Conservation (phyloP, 208 protist genomes). For the Leptomonas pyrrhocoris region DNA sequence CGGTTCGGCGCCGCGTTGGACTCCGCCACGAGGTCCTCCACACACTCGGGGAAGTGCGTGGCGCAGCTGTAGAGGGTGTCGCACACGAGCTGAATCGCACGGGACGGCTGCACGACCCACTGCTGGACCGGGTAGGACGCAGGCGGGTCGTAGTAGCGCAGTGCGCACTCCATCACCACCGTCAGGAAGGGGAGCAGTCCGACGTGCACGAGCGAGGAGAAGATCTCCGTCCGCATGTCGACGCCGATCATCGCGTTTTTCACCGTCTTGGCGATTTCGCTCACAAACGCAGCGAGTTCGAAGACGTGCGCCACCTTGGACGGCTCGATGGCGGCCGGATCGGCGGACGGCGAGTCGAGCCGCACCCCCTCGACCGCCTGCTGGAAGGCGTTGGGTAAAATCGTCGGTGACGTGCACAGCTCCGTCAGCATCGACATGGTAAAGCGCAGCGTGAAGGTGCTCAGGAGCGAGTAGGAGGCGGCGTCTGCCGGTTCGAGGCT, state of each 20-base stretch:
- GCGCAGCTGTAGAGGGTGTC: conserved; percentile 32
- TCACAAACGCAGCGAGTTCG: conserved; percentile 62
- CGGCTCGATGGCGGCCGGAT: conserved; percentile 9
- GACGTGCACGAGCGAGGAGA: conserved; percentile 43
- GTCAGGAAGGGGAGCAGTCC: conserved; percentile 48
- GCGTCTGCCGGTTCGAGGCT: conserved; percentile 77
- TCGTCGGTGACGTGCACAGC: conserved; percentile 39
- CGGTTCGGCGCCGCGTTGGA: conserved; percentile 11
- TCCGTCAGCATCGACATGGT: conserved; percentile 67
- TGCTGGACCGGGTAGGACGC: conserved; percentile 6
- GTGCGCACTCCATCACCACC: conserved; percentile 29
- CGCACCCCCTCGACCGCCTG: conserved; percentile 14
- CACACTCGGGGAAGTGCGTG: conserved; percentile 20
- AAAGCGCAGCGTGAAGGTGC: conserved; percentile 55
- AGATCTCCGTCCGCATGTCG: conserved; percentile 56
- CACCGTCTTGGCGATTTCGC: conserved; percentile 69
- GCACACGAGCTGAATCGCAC: conserved; percentile 28
- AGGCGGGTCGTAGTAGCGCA: conserved; percentile 28
- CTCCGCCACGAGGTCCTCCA: conserved; percentile 22
- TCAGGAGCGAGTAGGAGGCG: conserved; percentile 53
- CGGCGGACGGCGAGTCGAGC: conserved; percentile 6
- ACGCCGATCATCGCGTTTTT: conserved; percentile 61
- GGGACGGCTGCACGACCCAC: conserved; percentile 16
- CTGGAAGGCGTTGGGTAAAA: conserved; percentile 53
- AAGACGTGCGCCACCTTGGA: conserved; percentile 33